These are phyloP conservation scores for Fusarium sp. DNA, from an alignment of 2,329 filamentous ascomycete genomes.

Conservation along the genomic window DNA sequence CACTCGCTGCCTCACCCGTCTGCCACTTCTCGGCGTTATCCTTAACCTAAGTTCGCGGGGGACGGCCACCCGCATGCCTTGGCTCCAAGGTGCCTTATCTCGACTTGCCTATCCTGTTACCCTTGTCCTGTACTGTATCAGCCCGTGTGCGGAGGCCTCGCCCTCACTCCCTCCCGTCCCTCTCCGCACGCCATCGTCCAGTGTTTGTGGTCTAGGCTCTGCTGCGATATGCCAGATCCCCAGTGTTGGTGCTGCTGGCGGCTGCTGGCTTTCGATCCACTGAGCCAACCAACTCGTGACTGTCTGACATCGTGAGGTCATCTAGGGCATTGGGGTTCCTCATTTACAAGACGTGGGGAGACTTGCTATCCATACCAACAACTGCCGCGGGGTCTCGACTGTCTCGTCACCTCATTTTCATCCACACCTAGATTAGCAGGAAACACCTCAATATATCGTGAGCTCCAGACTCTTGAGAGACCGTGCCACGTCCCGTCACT, in stretches of 20 bases:
- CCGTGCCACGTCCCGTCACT: conserved; percentile 1
- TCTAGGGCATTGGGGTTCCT: neutral
- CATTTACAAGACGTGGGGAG: no score
- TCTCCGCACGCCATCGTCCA: conserved; percentile 8
- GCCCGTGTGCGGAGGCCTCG: conserved; percentile 7
- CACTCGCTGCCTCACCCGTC: neutral
- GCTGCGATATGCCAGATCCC: conserved; percentile 5
- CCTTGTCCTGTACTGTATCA: neutral
- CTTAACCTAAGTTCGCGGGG: conserved; percentile 11
- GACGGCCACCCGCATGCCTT: neutral
- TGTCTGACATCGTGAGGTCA: neutral
- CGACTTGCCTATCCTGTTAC: neutral
- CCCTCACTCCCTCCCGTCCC: neutral
- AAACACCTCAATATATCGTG: neutral
- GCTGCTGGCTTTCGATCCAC: neutral
- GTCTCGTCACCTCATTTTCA: no score
- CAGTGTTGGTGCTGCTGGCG: neutral
- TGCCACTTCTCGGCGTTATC: conserved; percentile 4
- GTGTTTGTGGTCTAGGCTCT: neutral
- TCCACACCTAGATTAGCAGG: no score
- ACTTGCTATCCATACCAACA: no score
- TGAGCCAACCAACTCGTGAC: conserved; percentile 1
- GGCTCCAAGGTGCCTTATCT: conserved; percentile 12
- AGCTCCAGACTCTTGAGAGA: neutral
- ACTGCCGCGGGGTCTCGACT: no score